Base-by-base conservation (phyloP, 2,329 filamentous ascomycete species). In the Penicillium sp. region DNA sequence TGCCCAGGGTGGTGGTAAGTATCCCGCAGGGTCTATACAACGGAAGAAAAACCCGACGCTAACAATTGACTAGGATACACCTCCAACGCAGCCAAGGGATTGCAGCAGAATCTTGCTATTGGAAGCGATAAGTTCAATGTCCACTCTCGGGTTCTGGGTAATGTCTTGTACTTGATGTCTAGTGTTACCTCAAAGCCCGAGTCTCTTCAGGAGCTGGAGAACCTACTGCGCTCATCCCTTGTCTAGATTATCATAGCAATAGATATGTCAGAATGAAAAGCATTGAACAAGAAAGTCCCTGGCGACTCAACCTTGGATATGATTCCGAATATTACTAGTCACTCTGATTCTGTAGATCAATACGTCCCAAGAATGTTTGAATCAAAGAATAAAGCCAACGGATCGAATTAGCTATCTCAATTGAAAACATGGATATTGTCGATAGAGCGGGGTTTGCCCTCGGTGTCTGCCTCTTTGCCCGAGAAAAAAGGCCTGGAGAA, bases 151-250 rank as follows among this genome's bases (percentile, higher is more conserved):
- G 82, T 87, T 4, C 73, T 87, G 25, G 85, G 85, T 0, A 87
- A 87, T 70, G 82, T 87, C 14, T 75, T 87, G 19, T 87, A 88
- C 68, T 73, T 87, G 38, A 87, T 88, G 85, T 81, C 84, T 7
- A 84, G 84, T 59, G 71, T 84, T 66, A 84, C 80, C 1, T 82
- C 82, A 0, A 78, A 73, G 25, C 65, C 71, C n/a, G 76, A 79
- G 56, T 77, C 77, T 5, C 55, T 84, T 45, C 67, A 64, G 25
- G 73, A 69, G 45, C 69, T 83, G 48, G 79, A 83, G 68, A 71
- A 62, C 5, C 46, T 78, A 43, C 71, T 83, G 7, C 70, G 77
- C 37, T 65, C 68, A n/a, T 74, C 75, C 8, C 66, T 80, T 58
- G 37, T 75, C 4, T 71, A 63, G 55, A 10, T 8, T 5, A 26